These are phyloP conservation scores for Phaeosphaeria sp. DNA, from an alignment of 2,329 filamentous ascomycete species.

Conservation along the genomic window DNA sequence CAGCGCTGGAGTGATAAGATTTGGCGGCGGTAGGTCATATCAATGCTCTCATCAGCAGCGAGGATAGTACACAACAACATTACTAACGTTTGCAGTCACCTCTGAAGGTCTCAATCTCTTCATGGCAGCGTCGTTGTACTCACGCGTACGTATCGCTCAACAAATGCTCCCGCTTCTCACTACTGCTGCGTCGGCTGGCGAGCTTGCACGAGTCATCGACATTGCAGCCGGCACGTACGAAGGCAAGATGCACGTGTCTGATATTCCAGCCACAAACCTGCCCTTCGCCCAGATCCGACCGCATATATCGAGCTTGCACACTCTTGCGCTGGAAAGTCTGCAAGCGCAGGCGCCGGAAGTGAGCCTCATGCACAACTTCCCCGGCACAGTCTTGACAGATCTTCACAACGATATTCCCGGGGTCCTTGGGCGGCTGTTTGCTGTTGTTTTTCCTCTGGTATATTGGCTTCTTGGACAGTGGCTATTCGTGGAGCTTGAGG, in stretches of 20 bases:
- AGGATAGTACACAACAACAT: neutral
- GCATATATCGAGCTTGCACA: constrained; percentile 31
- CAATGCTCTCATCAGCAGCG: neutral
- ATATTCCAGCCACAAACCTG: constrained; percentile 29
- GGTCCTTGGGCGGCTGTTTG: constrained; percentile 1
- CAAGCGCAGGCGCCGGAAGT: constrained; percentile 21
- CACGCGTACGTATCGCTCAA: constrained; percentile 45
- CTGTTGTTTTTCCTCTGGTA: constrained; percentile 3
- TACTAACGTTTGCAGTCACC: constrained; percentile 15
- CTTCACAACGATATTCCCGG: constrained; percentile 8
- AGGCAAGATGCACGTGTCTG: constrained; percentile 13
- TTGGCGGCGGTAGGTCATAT: neutral
- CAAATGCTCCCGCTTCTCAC: constrained; percentile 47
- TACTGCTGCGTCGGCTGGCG: constrained; percentile 14
- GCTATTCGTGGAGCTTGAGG: constrained; percentile 22
- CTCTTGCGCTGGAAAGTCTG: constrained; percentile 29
- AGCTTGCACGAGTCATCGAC: constrained; percentile 33
- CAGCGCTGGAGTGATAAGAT: constrained; percentile 50
- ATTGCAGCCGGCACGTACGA: constrained; percentile 26
- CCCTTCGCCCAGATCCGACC: constrained; percentile 22
- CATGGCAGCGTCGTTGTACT: constrained; percentile 38
- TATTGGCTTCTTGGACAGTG: constrained; percentile 17
- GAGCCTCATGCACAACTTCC: constrained; percentile 35
- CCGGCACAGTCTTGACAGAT: constrained; percentile 27
- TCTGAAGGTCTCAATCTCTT: constrained; percentile 43